Conservation (phyloP, 345 rosid genomes). For the Toxicodendron radicans region DNA sequence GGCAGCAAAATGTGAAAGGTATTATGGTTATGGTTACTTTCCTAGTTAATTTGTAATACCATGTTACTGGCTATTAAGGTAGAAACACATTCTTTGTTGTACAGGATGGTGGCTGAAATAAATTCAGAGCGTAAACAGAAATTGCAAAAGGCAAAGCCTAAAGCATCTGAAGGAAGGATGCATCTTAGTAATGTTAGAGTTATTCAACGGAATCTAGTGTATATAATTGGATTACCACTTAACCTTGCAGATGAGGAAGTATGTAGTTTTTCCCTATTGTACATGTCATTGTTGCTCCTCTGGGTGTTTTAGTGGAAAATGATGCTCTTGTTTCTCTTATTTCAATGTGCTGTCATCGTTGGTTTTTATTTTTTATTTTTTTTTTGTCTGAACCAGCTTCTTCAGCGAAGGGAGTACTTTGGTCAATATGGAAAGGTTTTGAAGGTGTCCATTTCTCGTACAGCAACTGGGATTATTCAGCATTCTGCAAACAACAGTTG, state of each 20-base stretch:
- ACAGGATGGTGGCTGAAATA: slow-evolving; percentile 42
- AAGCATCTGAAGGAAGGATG: slow-evolving; percentile 61
- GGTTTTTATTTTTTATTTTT: not conserved
- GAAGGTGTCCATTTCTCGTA: slow-evolving; percentile 70
- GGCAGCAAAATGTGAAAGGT: slow-evolving; percentile 79
- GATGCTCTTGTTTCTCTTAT: not conserved
- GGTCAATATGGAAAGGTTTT: slow-evolving; percentile 75
- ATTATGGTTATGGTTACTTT: not conserved
- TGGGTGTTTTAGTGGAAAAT: not conserved
- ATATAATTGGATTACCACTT: slow-evolving; percentile 69
- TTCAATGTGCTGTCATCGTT: not conserved
- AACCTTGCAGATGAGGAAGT: slow-evolving; percentile 75
- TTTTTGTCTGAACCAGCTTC: slow-evolving; percentile 44
- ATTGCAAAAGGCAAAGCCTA: slow-evolving; percentile 55
- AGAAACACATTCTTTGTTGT: slow-evolving; percentile 6
- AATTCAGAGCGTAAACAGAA: slow-evolving; percentile 42
- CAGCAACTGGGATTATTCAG: slow-evolving; percentile 65
- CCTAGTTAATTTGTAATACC: not conserved
- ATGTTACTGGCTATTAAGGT: slow-evolving; percentile 3
- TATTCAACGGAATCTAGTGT: slow-evolving; percentile 68
- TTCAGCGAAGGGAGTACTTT: slow-evolving; percentile 62
- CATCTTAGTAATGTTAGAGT: slow-evolving; percentile 67
- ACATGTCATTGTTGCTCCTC: not conserved
- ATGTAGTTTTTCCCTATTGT: slow-evolving; percentile 1
- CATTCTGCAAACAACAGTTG: slow-evolving; percentile 68